A percentile compares a stretch with the other conserved stretches of the same genome.
phyloP scores from a whole-genome alignment of 2,329 filamentous ascomycete genomes.

The Talaromyces islandicus region DNA sequence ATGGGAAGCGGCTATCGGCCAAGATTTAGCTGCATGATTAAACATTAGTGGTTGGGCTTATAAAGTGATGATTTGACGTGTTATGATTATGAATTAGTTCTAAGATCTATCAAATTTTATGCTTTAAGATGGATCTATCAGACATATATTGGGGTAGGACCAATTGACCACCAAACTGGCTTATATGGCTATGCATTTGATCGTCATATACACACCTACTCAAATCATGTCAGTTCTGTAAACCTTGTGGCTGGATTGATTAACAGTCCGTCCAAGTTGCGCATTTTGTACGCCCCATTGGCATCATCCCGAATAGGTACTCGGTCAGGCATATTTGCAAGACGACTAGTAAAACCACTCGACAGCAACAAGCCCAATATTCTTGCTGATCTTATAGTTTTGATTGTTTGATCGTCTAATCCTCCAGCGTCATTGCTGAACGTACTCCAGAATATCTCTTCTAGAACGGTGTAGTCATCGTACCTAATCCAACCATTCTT shows the following conservation, averaged over 20 bases:
- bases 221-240: neutral
- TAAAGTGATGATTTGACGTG: neutral
- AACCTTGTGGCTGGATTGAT: conserved; percentile 28
- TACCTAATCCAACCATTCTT: conserved; percentile 21
- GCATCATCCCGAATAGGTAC: conserved; percentile 34
- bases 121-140: too few species aligned
- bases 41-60: neutral
- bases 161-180: too few species aligned
- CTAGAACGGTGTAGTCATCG: conserved; percentile 25
- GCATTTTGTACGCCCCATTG: conserved; percentile 33
- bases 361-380: conserved; percentile 29
- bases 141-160: too few species aligned
- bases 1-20: conserved; percentile 3
- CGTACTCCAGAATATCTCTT: conserved; percentile 28
- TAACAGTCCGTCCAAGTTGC: conserved; percentile 32
- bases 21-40: conserved; percentile 24
- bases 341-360: conserved; percentile 33
- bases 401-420: conserved; percentile 19
- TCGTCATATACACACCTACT: too few species aligned
- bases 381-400: conserved; percentile 26
- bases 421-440: conserved; percentile 24
- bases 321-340: conserved; percentile 30
- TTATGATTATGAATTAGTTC: neutral
- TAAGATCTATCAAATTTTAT: neutral
- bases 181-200: too few species aligned